Evolutionary conservation across 2,329 filamentous ascomycete species (phyloP).

Genomic region (Teratosphaeria pseudoeucalypti): DNA sequence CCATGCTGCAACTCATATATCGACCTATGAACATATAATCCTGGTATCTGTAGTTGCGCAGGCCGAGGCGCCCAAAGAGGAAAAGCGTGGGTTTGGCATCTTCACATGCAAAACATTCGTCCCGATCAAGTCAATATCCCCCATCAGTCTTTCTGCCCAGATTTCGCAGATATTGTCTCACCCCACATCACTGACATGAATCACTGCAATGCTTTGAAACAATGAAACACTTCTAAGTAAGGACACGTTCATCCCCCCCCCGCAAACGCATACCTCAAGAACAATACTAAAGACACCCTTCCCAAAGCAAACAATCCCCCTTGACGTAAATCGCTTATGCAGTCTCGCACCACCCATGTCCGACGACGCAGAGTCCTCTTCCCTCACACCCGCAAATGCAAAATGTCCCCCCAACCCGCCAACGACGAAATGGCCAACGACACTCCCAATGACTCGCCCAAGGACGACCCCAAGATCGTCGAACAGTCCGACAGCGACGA

Average conservation of each 20-base stretch:
- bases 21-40: too few relatives aligned
- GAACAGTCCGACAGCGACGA: conserved; percentile 19
- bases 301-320: not conserved
- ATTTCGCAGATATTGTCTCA: not conserved
- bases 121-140: not conserved
- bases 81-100: not conserved
- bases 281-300: not conserved
- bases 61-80: not conserved
- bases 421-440: conserved; percentile 19
- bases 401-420: conserved; percentile 8
- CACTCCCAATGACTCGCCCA: not conserved
- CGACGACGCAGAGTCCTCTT: not conserved
- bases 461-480: not conserved
- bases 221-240: not conserved
- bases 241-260: not conserved
- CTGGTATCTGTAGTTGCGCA: not conserved
- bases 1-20: too few relatives aligned
- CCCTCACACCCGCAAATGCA: not conserved
- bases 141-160: too few relatives aligned
- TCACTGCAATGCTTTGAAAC: not conserved
- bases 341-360: not conserved
- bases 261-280: not conserved
- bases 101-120: not conserved
- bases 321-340: not conserved
- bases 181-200: not conserved